A percentile compares a stretch with the other conserved stretches of the same genome.
These are phyloP conservation scores for Thelonectria olida DNA, from an alignment of 2,329 filamentous ascomycete genomes.

Conservation along the genomic window DNA sequence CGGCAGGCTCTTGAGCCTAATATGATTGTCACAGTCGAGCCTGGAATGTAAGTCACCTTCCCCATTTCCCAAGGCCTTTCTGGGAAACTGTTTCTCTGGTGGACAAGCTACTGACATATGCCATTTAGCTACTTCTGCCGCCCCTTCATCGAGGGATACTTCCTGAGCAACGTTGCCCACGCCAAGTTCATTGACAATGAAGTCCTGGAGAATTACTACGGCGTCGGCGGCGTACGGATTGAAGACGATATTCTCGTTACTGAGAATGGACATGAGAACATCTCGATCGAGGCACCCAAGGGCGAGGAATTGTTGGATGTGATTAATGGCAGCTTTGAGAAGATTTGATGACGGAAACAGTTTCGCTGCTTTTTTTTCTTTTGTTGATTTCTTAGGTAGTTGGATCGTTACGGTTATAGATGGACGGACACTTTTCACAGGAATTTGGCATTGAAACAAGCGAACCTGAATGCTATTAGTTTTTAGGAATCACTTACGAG, in stretches of 20 bases:
- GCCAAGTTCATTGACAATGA: constrained; percentile 71
- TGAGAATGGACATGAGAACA: constrained; percentile 79
- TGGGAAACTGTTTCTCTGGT: no score
- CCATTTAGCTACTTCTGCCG: constrained; percentile 74
- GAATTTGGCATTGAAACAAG: neutral
- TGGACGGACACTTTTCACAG: neutral
- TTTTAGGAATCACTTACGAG: neutral
- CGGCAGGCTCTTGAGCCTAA: constrained; percentile 60
- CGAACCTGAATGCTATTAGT: neutral
- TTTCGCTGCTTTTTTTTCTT: neutral
- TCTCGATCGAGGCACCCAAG: constrained; percentile 80
- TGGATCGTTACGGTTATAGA: neutral
- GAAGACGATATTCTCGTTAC: constrained; percentile 91
- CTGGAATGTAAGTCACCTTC: constrained; percentile 65
- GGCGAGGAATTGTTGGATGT: constrained; percentile 74
- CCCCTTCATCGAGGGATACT: constrained; percentile 76
- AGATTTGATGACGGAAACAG: constrained; percentile 21
- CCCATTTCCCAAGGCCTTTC: neutral
- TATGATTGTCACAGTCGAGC: constrained; percentile 83
- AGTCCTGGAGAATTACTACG: constrained; percentile 75
- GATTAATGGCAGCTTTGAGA: constrained; percentile 55
- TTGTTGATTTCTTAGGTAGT: neutral
- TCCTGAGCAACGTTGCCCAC: constrained; percentile 67
- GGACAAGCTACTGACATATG: constrained; percentile 6
- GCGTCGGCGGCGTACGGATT: constrained; percentile 88